Percentiles rank a stretch among this genome's conserved stretches.
phyloP scores from a whole-genome alignment of 129 eudicot genomes.

The Pseudognaphalium luteoalbum region DNA sequence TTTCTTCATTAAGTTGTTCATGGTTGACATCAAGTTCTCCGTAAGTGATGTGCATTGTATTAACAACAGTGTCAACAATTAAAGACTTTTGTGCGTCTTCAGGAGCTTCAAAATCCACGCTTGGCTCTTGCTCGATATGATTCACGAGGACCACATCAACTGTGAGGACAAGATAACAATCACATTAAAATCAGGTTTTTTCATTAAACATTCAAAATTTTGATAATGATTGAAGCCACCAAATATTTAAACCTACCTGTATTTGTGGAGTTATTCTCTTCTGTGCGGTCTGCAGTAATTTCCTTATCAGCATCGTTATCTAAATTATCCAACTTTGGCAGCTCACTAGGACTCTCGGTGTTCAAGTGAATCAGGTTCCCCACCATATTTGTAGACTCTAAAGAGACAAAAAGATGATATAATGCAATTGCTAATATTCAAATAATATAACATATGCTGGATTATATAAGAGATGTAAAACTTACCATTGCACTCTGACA shows the following conservation, averaged over 20 bases:
- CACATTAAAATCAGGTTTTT: not conserved
- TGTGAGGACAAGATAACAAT: not conserved
- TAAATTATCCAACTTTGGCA: not conserved
- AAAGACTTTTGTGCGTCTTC: constrained; percentile 16
- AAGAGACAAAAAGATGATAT: constrained; percentile 2
- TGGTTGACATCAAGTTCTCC: not conserved
- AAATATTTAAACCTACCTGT: not conserved
- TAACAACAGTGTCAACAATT: not conserved
- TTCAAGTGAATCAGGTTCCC: not conserved
- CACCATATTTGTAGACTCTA: not conserved
- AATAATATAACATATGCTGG: not conserved
- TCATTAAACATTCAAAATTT: not conserved
- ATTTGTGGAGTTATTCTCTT: constrained; percentile 9
- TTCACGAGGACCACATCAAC: constrained; percentile 3
- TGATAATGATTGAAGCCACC: not conserved
- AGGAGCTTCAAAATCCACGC: not conserved
- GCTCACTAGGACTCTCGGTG: not conserved
- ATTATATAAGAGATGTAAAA: not conserved
- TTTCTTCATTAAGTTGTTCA: constrained; percentile 4
- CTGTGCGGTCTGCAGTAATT: not conserved
- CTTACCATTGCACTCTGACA: constrained; percentile 17
- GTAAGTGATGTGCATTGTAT: not conserved
- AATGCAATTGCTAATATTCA: not conserved
- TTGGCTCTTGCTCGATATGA: not conserved
- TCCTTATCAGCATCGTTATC: not conserved